Evolutionary conservation across 2,329 filamentous ascomycete genomes (phyloP).

Genomic region (Fusarium sulawesiense): DNA sequence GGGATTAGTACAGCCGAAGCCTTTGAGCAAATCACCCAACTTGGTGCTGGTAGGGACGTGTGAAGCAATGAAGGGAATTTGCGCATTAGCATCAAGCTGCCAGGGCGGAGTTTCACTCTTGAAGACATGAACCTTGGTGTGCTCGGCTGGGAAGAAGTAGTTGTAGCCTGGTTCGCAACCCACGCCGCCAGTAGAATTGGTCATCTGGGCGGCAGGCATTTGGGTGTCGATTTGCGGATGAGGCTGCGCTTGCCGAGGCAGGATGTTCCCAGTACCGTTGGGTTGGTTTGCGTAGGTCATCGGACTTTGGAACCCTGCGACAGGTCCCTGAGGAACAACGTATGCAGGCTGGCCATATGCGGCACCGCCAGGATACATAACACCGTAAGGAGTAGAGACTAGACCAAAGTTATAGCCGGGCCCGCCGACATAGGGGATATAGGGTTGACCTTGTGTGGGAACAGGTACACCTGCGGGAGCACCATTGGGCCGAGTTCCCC

Average conservation of each 20-base stretch:
- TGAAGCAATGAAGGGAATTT: slow-evolving; percentile 60
- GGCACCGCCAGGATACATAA: slow-evolving; percentile 43
- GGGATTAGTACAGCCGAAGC: slow-evolving; percentile 67
- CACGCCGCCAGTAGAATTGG: slow-evolving; percentile 67
- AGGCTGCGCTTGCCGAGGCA: slow-evolving; percentile 55
- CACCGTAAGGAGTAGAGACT: slow-evolving; percentile 38
- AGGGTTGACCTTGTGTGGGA: slow-evolving; percentile 53
- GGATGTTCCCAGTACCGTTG: slow-evolving; percentile 52
- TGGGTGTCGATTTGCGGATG: slow-evolving; percentile 57
- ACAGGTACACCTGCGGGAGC: slow-evolving; percentile 51
- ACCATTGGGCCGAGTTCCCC: slow-evolving; percentile 48
- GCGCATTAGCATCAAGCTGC: slow-evolving; percentile 58
- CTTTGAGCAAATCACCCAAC: slow-evolving; percentile 66
- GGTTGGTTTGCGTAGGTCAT: slow-evolving; percentile 52
- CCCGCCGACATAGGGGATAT: slow-evolving; percentile 53
- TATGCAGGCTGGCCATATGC: slow-evolving; percentile 26
- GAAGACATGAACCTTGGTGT: slow-evolving; percentile 71
- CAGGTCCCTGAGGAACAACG: slow-evolving; percentile 7
- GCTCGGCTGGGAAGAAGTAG: slow-evolving; percentile 68
- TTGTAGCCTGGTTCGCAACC: slow-evolving; percentile 72
- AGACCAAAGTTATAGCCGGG: slow-evolving; percentile 51
- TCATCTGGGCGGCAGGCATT: slow-evolving; percentile 65
- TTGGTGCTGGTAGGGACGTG: slow-evolving; percentile 66
- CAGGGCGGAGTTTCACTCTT: slow-evolving; percentile 64
- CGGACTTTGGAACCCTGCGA: slow-evolving; percentile 44